Base-by-base conservation (phyloP, 192 early-diverging fungal genomes). In the Umbelopsis sp. region DNA sequence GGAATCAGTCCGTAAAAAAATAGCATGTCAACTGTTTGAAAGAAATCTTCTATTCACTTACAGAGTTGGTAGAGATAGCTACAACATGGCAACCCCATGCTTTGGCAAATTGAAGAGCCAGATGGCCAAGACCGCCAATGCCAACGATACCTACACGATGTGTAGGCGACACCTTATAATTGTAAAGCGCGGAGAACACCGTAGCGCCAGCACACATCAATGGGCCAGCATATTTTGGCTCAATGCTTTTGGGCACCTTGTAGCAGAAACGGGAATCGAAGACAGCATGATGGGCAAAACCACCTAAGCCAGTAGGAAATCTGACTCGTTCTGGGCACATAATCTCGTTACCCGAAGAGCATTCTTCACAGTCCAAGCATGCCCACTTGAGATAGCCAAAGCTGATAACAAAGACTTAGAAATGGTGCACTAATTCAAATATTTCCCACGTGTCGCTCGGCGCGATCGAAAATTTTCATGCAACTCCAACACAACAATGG, bases 181-280 rank as follows among this genome's bases (percentile, higher is more conserved):
- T 84, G 53, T 88, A 82, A 49, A 96, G 79, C 1, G 93, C 88
- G 3, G 82, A 79, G 71, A 88, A 95, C 1, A 93, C 88, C 22
- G 94, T 91, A 30, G 87, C 82, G 9, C 93, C 94, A 15, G 93
- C 93, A 75, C 94, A 95, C 72, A 95, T 84, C 48, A 96, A 75
- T 2, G 93, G 90, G 2, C 87, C 91, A 0, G 90, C 91, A 51
- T 87, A 83, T 5, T 80, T 72, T 0, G 86, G 81, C 12, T 80
- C 82, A 20, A 88, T 80, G 7, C 21, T 52, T 1, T 64, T 79
- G 5, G 88, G 87, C 46, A 89, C 85, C 81, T 85, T 87, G 86
- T 87, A 93, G n/a, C 80, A 84, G 66, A 87, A 93, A 49, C 82
- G 86, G 78, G 69, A 66, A 72, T 77, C 49, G 37, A 55, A 46